Evolutionary conservation across 1,284 basidiomycete genomes (phyloP).

Genomic region (Austroboletus novae-zelandiae): DNA sequence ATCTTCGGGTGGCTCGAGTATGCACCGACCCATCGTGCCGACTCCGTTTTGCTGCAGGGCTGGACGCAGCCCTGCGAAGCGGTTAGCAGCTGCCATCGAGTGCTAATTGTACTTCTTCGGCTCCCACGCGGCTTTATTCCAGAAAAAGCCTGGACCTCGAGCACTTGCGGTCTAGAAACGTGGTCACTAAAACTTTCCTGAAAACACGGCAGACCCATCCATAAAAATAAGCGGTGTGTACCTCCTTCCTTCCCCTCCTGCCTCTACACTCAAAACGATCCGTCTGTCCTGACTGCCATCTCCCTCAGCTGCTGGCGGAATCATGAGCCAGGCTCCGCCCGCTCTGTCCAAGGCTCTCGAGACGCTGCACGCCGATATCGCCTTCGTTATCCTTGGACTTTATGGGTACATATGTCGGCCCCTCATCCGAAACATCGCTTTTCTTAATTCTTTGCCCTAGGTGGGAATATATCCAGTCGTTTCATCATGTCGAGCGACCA

Average conservation of each 20-base stretch:
- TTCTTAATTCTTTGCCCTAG: neutral
- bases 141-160: too few species aligned
- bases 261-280: neutral
- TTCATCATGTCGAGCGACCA: conserved; percentile 11
- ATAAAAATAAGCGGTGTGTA: neutral
- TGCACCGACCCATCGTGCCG: too few species aligned
- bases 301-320: neutral
- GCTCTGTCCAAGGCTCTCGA: neutral
- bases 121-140: too few species aligned
- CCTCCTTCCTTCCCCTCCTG: neutral
- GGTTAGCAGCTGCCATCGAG: too few species aligned
- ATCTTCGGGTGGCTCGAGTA: too few species aligned
- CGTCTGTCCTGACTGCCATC: neutral
- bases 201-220: neutral
- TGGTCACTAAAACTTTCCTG: neutral
- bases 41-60: too few species aligned
- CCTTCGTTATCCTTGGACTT: conserved; percentile 11
- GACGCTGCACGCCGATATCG: neutral
- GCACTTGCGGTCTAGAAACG: neutral
- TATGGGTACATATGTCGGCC: conserved; percentile 10
- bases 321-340: conserved; percentile 1
- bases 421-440: neutral
- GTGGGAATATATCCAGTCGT: conserved; percentile 18
- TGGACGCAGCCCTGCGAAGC: too few species aligned
- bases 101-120: too few species aligned